Evolutionary conservation across 2,329 filamentous ascomycete species (phyloP).

Genomic region (Colletotrichum sp.): DNA sequence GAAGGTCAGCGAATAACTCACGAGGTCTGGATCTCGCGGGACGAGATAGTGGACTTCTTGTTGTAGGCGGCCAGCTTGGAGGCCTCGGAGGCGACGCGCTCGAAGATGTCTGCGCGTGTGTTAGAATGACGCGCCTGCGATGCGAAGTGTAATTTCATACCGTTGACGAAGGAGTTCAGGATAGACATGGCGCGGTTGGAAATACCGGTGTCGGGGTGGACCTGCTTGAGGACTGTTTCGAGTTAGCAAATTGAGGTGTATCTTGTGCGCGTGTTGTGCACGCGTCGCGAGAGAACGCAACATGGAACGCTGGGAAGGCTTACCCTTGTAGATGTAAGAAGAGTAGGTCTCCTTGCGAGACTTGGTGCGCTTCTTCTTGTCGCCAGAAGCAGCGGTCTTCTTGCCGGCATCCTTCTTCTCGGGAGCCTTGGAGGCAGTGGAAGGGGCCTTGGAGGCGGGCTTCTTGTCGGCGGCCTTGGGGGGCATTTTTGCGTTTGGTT

Average conservation of each 20-base stretch:
- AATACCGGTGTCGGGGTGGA: conserved; percentile 99
- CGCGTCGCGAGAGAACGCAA: neutral
- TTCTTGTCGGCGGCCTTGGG: conserved; percentile 99
- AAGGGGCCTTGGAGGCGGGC: conserved; percentile 96
- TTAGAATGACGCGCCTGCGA: conserved; percentile 22
- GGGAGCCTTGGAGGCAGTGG: conserved; percentile 68
- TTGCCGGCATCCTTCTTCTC: conserved; percentile 99
- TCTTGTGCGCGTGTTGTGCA: neutral
- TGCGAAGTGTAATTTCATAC: conserved; percentile 46
- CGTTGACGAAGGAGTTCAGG: conserved; percentile 99
- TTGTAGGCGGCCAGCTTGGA: conserved; percentile 99
- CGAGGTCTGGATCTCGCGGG: conserved; percentile 98
- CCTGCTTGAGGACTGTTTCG: conserved; percentile 92
- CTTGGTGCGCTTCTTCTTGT: conserved; percentile 99
- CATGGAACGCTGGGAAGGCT: neutral
- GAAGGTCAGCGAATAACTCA: conserved; percentile 40
- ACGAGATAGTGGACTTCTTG: conserved; percentile 99
- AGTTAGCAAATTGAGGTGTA: conserved; percentile 30
- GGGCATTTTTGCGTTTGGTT: conserved; percentile 74
- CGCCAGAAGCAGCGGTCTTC: conserved; percentile 95
- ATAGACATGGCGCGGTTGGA: conserved; percentile 99
- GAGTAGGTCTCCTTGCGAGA: conserved; percentile 99
- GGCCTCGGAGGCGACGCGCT: conserved; percentile 97
- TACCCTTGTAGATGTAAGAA: conserved; percentile 99
- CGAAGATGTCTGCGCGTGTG: conserved; percentile 83